A percentile compares a stretch with the other conserved stretches of the same genome.
These are phyloP conservation scores for Aureobasidium zeae DNA, from an alignment of 2,329 filamentous ascomycete species.

Conservation along the genomic window DNA sequence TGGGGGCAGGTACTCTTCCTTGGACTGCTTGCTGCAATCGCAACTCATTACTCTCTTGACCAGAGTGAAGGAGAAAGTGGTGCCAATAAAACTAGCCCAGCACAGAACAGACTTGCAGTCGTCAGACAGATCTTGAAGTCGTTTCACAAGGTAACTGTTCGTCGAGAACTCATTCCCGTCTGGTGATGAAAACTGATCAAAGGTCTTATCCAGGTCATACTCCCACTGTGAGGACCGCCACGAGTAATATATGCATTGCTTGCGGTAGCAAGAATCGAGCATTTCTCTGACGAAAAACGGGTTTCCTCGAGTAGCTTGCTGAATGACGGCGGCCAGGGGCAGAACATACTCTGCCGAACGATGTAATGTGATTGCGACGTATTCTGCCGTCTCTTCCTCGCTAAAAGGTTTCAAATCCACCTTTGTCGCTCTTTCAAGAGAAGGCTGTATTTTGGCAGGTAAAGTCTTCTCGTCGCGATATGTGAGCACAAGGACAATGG, in stretches of 20 bases:
- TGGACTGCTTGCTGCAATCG: slow-evolving; percentile 53
- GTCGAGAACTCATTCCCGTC: slow-evolving; percentile 72
- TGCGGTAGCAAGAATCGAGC: slow-evolving; percentile 75
- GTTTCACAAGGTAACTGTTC: slow-evolving; percentile 69
- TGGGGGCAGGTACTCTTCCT: slow-evolving; percentile 40
- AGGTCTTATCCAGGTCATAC: slow-evolving; percentile 71
- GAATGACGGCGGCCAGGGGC: slow-evolving; percentile 71
- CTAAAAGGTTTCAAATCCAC: slow-evolving; percentile 64
- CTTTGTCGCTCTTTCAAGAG: slow-evolving; percentile 46
- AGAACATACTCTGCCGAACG: slow-evolving; percentile 61
- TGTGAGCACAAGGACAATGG: slow-evolving; percentile 73
- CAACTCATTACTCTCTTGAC: slow-evolving; percentile 68
- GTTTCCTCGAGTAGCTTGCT: slow-evolving; percentile 81
- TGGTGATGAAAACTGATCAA: slow-evolving; percentile 72
- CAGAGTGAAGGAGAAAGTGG: slow-evolving; percentile 72
- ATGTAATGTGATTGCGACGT: slow-evolving; percentile 73
- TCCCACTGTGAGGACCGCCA: slow-evolving; percentile 76
- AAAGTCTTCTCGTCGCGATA: slow-evolving; percentile 36
- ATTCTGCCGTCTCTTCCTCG: slow-evolving; percentile 72
- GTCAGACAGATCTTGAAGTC: slow-evolving; percentile 64
- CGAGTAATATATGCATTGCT: slow-evolving; percentile 83
- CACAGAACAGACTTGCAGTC: slow-evolving; percentile 69
- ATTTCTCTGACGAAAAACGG: slow-evolving; percentile 89
- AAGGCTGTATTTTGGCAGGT: slow-evolving; percentile 28
- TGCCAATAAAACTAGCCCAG: slow-evolving; percentile 78